Evolutionary conservation across 768 basidiomycete species (phyloP), one percentile per base, ranked within the genome.

Genomic region (Mycena indigotica): DNA sequence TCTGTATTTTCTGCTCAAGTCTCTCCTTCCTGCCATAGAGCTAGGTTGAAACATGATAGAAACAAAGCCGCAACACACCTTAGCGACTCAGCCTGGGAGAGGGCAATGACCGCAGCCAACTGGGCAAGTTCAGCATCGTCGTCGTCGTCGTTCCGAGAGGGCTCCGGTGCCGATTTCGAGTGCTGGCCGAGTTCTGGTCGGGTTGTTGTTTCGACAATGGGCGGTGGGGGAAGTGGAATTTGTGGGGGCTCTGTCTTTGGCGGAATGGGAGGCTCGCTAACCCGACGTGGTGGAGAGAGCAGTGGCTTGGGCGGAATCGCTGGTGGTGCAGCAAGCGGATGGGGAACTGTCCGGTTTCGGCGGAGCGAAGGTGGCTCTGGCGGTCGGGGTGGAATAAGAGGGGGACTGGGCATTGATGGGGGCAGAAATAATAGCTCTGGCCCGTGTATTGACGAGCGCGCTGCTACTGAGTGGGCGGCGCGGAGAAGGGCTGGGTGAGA

Each of bases 31-130:
- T 44, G 41, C 8, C n/a, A n/a, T n/a, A n/a, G n/a, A n/a, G n/a
- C n/a, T n/a, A 38, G 35, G 35, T n/a, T 12, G 35, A n/a, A 12
- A 12, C 12, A n/a, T 38, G 12, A 38, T n/a, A n/a, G 35, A 38
- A 38, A 12, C n/a, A 49, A 28, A 28, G 55, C 45, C 12, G 29
- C 17, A 50, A 58, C 23, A 44, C 62, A 41, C 38, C 61, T 21
- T 10, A 58, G 26, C 1, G 57, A 58, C 40, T 82, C 82, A 17
- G 80, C 80, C 54, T 80, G 73, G 1, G 84, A 81, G 49, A 85
- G 62, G 16, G 78, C 81, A 16, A 80, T 63, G 12, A 76, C 81
- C 23, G 78, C 62, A 16, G 78, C 77, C n/a, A 82, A 69, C 52
- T 63, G 57, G 1, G 62, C 62, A 4, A 63, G 53, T 50, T 63